A percentile compares a stretch with the other conserved stretches of the same genome.
phyloP scores from a whole-genome alignment of 1,139 yeast genomes.

The Arxiozyma slooffiae region DNA sequence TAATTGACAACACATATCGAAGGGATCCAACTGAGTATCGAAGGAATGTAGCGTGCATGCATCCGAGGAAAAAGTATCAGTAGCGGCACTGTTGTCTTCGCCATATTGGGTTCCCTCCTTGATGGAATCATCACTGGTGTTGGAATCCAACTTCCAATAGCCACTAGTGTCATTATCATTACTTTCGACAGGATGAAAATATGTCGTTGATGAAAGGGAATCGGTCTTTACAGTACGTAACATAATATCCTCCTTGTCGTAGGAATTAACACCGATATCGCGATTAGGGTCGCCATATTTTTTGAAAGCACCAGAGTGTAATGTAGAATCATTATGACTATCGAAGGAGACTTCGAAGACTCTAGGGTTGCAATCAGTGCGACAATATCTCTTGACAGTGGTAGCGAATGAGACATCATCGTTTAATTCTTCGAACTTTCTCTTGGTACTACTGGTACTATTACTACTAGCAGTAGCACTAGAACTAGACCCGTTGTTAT shows the following conservation, averaged over 20 bases:
- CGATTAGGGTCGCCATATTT: neutral
- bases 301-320: neutral
- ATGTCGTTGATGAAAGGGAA: neutral
- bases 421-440: constrained; percentile 1
- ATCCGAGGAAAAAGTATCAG: neutral
- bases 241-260: neutral
- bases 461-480: too few relatives aligned
- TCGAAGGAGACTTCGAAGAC: constrained; percentile 35
- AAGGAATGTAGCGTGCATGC: neutral
- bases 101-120: neutral
- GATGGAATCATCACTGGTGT: neutral
- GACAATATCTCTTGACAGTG: neutral
- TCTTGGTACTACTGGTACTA: neutral
- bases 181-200: too few relatives aligned
- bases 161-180: neutral
- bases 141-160: constrained; percentile 3
- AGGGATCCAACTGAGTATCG: constrained; percentile 14
- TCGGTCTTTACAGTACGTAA: neutral
- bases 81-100: neutral
- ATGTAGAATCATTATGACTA: constrained; percentile 18
- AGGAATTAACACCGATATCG: neutral
- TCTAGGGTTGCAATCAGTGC: constrained; percentile 29
- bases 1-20: constrained; percentile 21
- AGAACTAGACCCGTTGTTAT: too few relatives aligned
- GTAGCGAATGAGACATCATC: neutral